Evolutionary conservation across 2,329 filamentous ascomycete genomes (phyloP).

Genomic region (Fusarium chaquense): DNA sequence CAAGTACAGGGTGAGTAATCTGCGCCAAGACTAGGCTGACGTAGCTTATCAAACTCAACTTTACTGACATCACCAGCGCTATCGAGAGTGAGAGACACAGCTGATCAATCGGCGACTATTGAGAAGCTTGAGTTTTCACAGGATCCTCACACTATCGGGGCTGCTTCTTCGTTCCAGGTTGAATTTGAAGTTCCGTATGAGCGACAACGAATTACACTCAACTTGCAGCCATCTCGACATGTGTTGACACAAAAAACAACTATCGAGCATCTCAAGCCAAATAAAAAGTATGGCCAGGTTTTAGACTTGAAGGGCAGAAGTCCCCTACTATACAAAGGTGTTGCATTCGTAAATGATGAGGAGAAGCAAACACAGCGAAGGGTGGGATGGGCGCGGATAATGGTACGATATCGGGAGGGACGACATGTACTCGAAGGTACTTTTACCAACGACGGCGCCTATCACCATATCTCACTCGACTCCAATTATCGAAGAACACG

Average conservation of each 20-base stretch:
- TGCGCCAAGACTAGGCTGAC: not conserved
- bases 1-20: slow-evolving; percentile 13
- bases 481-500: slow-evolving; percentile 24
- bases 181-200: slow-evolving; percentile 23
- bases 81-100: slow-evolving; percentile 9
- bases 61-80: slow-evolving; percentile 21
- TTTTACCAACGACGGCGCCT: slow-evolving; percentile 29
- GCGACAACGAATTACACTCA: slow-evolving; percentile 11
- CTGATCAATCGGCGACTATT: slow-evolving; percentile 14
- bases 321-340: slow-evolving; percentile 30
- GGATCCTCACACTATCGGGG: slow-evolving; percentile 7
- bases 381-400: slow-evolving; percentile 33
- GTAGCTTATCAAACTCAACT: too few species aligned
- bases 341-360: not conserved
- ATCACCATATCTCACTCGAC: slow-evolving; percentile 33
- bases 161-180: slow-evolving; percentile 29
- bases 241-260: slow-evolving; percentile 27
- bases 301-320: not conserved
- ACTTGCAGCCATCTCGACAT: slow-evolving; percentile 26
- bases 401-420: slow-evolving; percentile 16
- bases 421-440: slow-evolving; percentile 32
- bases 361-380: slow-evolving; percentile 7
- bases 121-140: slow-evolving; percentile 20
- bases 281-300: not conserved
- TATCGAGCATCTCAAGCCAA: slow-evolving; percentile 18